Evolutionary conservation across 1,284 basidiomycete species (phyloP), one percentile per base, ranked within the genome.

Genomic region (Rhodotorula sp.): DNA sequence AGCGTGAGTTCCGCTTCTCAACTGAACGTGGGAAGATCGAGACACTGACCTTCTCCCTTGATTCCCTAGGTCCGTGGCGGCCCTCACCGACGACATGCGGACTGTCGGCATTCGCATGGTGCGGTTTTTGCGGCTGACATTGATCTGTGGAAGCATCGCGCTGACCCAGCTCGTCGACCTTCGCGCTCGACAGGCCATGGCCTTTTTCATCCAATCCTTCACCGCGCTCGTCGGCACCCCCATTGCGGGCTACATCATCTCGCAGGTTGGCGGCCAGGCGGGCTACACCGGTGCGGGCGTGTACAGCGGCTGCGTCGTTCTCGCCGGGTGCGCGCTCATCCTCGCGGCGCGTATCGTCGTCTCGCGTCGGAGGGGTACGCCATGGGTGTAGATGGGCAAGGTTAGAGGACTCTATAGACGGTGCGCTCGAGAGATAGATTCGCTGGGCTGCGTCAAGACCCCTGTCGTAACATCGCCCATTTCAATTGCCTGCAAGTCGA

Each of bases 161-260:
- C 42, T 45, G 17, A 57, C 42, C 19, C 41, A 7, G 7, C 41
- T 8, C 34, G n/a, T 10, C 55, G 7, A 23, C 23, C 21, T 10
- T 21, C 55, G 42, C 41, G 16, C 42, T 12, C 34, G 12, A 13
- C 56, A 57, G 56, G 60, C 71, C n/a, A 79, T 78, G 70, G 72
- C 70, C 3, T 78, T 78, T 70, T 63, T 81, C n/a, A 57, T 73
- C 41, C 74, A 77, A 13, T 77, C 77, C 2, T 25, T 79, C 23
- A 73, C 77, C 9, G 79, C 79, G 0, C 74, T 82, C 13, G 73
- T 77, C 48, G 80, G 80, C 2, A 64, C 79, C 3, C 66, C 66
- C 1, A 81, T 81, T 68, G 75, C 76, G 7, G 81, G 81, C 19
- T 80, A 80, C 10, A 70, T 81, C 42, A 72, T 81, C 16, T 73